These are phyloP conservation scores for Pseudozyma tsukubaensis DNA, from an alignment of 1,284 basidiomycete species.

Conservation along the genomic window DNA sequence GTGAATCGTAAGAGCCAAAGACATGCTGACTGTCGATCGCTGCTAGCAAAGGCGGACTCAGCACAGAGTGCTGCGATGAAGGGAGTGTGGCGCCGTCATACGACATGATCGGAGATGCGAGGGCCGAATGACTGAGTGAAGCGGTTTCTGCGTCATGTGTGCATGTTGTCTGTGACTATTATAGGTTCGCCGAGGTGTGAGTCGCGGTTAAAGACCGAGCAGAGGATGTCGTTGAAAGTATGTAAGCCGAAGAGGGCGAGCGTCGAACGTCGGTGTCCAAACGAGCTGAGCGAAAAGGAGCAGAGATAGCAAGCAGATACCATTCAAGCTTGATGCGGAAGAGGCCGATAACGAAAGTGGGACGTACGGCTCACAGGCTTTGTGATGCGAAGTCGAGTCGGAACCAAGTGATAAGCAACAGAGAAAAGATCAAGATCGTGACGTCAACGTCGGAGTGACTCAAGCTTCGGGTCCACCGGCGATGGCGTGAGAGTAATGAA, in stretches of 20 bases:
- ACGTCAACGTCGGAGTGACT: too few species aligned
- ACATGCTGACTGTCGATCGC: constrained; percentile 42
- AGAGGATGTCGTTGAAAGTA: background rate
- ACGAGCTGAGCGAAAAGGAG: too few species aligned
- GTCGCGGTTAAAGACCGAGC: background rate
- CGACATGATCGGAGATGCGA: constrained; percentile 30
- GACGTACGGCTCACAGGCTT: too few species aligned
- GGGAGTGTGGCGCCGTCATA: constrained; percentile 19
- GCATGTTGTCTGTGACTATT: constrained; percentile 6
- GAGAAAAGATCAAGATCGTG: too few species aligned
- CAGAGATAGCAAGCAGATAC: too few species aligned
- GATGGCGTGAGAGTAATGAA: too few species aligned
- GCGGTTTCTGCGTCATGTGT: constrained; percentile 14
- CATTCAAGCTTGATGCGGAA: too few species aligned
- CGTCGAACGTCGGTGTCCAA: too few species aligned
- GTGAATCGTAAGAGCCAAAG: constrained; percentile 22
- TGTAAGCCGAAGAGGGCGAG: background rate
- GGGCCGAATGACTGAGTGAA: background rate
- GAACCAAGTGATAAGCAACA: too few species aligned
- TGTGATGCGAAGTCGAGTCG: too few species aligned
- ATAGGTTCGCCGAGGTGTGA: background rate
- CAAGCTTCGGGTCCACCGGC: too few species aligned
- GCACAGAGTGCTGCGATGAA: constrained; percentile 30
- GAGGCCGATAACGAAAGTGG: too few species aligned
- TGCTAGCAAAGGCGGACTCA: constrained; percentile 42